phyloP scores from a whole-genome alignment of 495 filamentous ascomycete species.

The Wilcoxina mikolae region DNA sequence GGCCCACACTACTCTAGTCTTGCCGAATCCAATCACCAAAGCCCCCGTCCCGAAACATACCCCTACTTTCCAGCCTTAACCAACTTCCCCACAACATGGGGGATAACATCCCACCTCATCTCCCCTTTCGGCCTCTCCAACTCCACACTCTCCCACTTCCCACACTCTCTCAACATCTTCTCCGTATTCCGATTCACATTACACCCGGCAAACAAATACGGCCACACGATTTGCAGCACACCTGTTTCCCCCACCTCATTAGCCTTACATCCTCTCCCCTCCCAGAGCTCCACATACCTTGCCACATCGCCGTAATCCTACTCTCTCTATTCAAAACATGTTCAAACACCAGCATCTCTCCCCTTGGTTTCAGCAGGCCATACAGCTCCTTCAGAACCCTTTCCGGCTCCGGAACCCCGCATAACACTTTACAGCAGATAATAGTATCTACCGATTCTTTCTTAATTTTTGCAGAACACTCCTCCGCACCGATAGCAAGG shows the following conservation, averaged over 20 bases:
- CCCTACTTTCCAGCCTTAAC: too few species aligned
- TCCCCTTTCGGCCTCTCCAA: slow-evolving; percentile 10
- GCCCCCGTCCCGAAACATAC: too few species aligned
- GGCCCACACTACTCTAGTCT: too few species aligned
- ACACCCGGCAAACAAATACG: slow-evolving; percentile 13
- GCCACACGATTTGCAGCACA: slow-evolving; percentile 19
- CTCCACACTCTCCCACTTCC: slow-evolving; percentile 10
- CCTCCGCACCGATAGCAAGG: not conserved
- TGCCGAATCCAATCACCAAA: too few species aligned
- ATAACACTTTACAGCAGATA: slow-evolving; percentile 31
- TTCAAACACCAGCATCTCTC: slow-evolving; percentile 12
- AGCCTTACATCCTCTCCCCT: not conserved
- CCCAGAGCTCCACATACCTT: not conserved
- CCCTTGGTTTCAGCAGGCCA: slow-evolving; percentile 31
- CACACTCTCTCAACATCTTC: slow-evolving; percentile 11
- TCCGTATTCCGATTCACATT: slow-evolving; percentile 18
- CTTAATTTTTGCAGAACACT: slow-evolving; percentile 29
- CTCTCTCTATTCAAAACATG: not conserved
- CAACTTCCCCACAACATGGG: slow-evolving; percentile 9
- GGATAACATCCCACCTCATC: slow-evolving; percentile 10
- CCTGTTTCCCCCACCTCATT: not conserved
- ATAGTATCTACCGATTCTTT: slow-evolving; percentile 31
- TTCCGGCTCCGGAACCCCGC: slow-evolving; percentile 27
- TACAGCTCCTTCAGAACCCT: slow-evolving; percentile 28
- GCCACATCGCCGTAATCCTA: not conserved